Evolutionary conservation across 2,329 filamentous ascomycete species (phyloP).

Genomic region (Botrytis galanthina): DNA sequence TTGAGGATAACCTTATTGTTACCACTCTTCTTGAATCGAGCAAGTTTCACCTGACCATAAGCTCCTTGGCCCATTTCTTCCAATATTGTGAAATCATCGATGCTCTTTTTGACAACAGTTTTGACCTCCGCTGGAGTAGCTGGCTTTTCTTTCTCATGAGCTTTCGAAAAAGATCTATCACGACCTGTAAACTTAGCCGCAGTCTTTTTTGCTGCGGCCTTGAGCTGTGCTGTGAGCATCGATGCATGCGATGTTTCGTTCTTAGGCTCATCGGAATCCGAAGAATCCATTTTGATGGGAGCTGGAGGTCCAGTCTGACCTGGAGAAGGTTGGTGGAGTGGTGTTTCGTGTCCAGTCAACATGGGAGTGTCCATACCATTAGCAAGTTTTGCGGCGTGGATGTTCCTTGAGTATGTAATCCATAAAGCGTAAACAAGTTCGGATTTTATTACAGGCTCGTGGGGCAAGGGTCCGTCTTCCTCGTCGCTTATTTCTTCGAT

Average conservation of each 20-base stretch:
- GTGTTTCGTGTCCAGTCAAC: conserved; percentile 64
- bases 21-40: conserved; percentile 73
- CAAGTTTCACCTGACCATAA: conserved; percentile 96
- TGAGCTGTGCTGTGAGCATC: conserved; percentile 55
- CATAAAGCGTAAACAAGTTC: conserved; percentile 93
- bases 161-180: conserved; percentile 37
- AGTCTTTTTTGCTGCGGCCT: conserved; percentile 54
- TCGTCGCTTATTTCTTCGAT: conserved; percentile 62
- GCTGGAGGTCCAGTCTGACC: conserved; percentile 64
- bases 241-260: conserved; percentile 44
- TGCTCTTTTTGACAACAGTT: conserved; percentile 69
- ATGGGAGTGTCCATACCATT: conserved; percentile 62
- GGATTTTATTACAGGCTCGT: conserved; percentile 53
- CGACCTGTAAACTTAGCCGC: conserved; percentile 52
- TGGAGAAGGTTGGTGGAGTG: conserved; percentile 75
- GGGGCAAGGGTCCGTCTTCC: conserved; percentile 40
- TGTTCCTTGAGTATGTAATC: conserved; percentile 93
- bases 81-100: conserved; percentile 85
- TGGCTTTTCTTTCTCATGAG: conserved; percentile 40
- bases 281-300: conserved; percentile 54
- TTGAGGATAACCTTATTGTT: conserved; percentile 89
- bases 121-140: conserved; percentile 39
- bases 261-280: conserved; percentile 49
- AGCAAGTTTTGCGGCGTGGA: conserved; percentile 69
- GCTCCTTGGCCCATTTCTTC: conserved; percentile 99